phyloP scores from a whole-genome alignment of 192 early-diverging fungal genomes.

The Obelidium mucronatum region DNA sequence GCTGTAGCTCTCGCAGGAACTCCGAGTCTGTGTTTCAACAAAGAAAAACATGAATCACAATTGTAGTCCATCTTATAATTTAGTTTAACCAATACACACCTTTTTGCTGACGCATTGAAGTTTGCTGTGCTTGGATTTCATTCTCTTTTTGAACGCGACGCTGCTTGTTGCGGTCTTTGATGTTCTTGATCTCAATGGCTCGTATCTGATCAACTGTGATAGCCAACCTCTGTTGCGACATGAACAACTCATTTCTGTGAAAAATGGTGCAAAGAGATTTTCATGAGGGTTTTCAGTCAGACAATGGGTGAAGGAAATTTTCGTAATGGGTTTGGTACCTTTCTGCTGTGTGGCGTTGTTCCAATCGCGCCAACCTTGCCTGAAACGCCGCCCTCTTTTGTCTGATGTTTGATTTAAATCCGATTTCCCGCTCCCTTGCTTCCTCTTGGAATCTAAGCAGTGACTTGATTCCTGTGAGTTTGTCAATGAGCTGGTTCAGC shows the following conservation, averaged over 20 bases:
- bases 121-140: slow-evolving; percentile 31
- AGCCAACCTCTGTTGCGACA: slow-evolving; percentile 22
- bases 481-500: slow-evolving; percentile 31
- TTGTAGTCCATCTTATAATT: background rate
- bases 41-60: background rate
- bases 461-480: slow-evolving; percentile 29
- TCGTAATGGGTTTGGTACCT: background rate
- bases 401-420: slow-evolving; percentile 21
- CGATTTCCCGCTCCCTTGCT: slow-evolving; percentile 20
- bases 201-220: slow-evolving; percentile 30
- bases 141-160: slow-evolving; percentile 33
- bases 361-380: slow-evolving; percentile 27
- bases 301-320: background rate
- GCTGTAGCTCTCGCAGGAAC: slow-evolving; percentile 37
- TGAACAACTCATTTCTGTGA: slow-evolving; percentile 24
- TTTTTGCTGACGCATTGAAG: slow-evolving; percentile 39
- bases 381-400: slow-evolving; percentile 34
- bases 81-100: background rate
- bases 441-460: slow-evolving; percentile 39
- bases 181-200: slow-evolving; percentile 29
- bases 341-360: slow-evolving; percentile 31
- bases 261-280: background rate
- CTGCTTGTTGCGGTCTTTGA: slow-evolving; percentile 34
- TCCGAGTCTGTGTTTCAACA: slow-evolving; percentile 37
- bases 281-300: background rate